Percentiles rank a stretch among this genome's conserved stretches.
phyloP scores from a whole-genome alignment of 805 yeast genomes.

The Kodamaea kaohsiungensis region DNA sequence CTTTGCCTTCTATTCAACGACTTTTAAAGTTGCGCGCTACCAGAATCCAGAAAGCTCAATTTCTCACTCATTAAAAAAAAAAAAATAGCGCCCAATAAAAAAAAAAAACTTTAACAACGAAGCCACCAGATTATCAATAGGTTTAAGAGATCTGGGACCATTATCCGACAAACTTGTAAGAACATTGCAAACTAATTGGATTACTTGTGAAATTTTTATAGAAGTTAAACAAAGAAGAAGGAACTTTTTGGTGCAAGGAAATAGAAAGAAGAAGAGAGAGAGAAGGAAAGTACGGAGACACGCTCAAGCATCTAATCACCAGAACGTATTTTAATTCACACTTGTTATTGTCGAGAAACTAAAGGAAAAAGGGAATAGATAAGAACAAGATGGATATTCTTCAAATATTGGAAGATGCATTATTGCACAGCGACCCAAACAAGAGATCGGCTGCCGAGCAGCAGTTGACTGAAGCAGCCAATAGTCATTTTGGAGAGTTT shows the following conservation, averaged over 20 bases:
- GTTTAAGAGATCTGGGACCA: neutral
- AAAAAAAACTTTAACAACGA: slow-evolving; percentile 1
- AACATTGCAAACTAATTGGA: neutral
- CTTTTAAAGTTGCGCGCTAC: neutral
- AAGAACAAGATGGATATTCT: slow-evolving; percentile 58
- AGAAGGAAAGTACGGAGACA: too few relatives aligned
- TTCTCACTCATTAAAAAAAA: neutral
- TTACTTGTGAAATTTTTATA: neutral
- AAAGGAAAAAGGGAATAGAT: neutral
- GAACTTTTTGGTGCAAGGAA: too few relatives aligned
- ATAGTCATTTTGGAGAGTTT: slow-evolving; percentile 75
- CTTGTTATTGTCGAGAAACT: too few relatives aligned
- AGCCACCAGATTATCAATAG: neutral
- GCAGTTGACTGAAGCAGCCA: slow-evolving; percentile 69
- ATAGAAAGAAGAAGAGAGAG: too few relatives aligned
- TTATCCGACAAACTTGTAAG: neutral
- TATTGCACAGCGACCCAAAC: slow-evolving; percentile 64
- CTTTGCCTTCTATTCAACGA: neutral
- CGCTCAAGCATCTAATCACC: too few relatives aligned
- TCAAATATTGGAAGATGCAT: slow-evolving; percentile 74
- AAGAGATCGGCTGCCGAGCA: slow-evolving; percentile 77
- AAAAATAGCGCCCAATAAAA: slow-evolving; percentile 2
- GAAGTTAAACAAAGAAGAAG: neutral
- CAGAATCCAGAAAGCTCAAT: neutral
- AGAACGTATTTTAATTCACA: too few relatives aligned